Percentiles rank a stretch among this genome's conserved stretches.
These are phyloP conservation scores for Rhinocladiella mackenziei DNA, from an alignment of 2,329 filamentous ascomycete genomes.

Conservation along the genomic window DNA sequence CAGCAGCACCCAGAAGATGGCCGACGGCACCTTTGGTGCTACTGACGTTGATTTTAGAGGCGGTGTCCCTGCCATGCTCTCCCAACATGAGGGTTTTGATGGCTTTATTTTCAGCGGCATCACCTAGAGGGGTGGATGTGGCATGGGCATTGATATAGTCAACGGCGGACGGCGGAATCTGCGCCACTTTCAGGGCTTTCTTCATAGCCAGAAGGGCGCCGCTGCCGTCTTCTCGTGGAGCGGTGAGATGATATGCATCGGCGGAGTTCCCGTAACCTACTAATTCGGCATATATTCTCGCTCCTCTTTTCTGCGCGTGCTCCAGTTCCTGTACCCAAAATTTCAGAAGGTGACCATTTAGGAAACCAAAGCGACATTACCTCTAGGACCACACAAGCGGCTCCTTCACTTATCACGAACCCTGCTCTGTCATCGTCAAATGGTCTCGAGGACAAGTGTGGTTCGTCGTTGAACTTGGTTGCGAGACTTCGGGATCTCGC, in stretches of 20 bases:
- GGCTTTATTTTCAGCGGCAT: constrained; percentile 80
- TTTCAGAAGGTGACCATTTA: not conserved
- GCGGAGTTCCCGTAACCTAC: constrained; percentile 85
- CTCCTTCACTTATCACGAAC: constrained; percentile 91
- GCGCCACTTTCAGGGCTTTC: constrained; percentile 69
- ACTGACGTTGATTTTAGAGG: constrained; percentile 71
- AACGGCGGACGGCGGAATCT: constrained; percentile 63
- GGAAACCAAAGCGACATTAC: constrained; percentile 35
- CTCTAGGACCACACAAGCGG: constrained; percentile 81
- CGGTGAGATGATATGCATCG: constrained; percentile 91
- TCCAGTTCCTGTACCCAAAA: constrained; percentile 61
- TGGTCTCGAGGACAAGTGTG: constrained; percentile 70
- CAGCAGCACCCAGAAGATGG: constrained; percentile 85
- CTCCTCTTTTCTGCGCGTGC: constrained; percentile 75
- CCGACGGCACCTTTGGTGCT: constrained; percentile 93
- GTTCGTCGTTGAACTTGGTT: constrained; percentile 71
- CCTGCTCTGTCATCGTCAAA: constrained; percentile 78
- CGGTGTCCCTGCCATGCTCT: constrained; percentile 59
- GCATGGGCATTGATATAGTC: constrained; percentile 97
- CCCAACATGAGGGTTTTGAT: constrained; percentile 75
- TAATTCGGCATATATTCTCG: constrained; percentile 82
- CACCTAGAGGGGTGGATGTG: constrained; percentile 63
- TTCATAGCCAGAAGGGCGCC: constrained; percentile 84
- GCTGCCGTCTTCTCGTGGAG: constrained; percentile 74
- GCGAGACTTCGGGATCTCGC: constrained; percentile 80